Base-by-base conservation (phyloP, 305 asterid genomes). In the Ajuga reptans region DNA sequence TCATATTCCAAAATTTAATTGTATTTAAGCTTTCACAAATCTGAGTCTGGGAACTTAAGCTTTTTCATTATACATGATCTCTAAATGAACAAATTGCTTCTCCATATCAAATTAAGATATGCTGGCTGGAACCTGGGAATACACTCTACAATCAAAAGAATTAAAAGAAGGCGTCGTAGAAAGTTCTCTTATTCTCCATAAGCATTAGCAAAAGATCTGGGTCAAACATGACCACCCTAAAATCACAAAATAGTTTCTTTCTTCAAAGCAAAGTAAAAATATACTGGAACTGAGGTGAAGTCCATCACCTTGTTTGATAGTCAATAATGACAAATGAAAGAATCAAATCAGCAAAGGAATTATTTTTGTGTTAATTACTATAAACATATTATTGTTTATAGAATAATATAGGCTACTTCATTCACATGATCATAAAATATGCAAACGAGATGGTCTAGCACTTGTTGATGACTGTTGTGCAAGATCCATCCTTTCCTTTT, bases 401-500 rank as follows among this genome's bases (percentile, higher is more conserved):
- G 42, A 60, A 56, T 12, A 46, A 41, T 60, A 42, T 49, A 43
- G 18, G 39, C 64, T 36, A 68, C 59, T 63, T 63, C 39, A 64
- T 47, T 37, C 24, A 51, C 52, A 70, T 51, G 37, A 72, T 37
- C 45, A 63, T 14, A 56, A 53, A 33, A 62, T 64, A 57, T 39
- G 53, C 47, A 69, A 9, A 54, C 54, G 46, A 64, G 57, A 68
- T 51, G 64, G 36, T 9, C 15, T 33, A 31, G 34, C 82, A 90
- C 96, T 88, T 89, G 73, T 92, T 78, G 39, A 90, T 74, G 65
- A 72, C 86, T 55, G 79, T 51, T 2, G 89, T 83, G 86, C 97
- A 92, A 52, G 84, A 56, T 64, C 95, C 96, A 69, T 85, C 91
- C 58, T 77, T 83, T 80, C 82, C 92, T 78, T 86, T 89, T 21